These are phyloP conservation scores for Leccinum rimulosum DNA, from an alignment of 768 basidiomycete species.

Conservation along the genomic window DNA sequence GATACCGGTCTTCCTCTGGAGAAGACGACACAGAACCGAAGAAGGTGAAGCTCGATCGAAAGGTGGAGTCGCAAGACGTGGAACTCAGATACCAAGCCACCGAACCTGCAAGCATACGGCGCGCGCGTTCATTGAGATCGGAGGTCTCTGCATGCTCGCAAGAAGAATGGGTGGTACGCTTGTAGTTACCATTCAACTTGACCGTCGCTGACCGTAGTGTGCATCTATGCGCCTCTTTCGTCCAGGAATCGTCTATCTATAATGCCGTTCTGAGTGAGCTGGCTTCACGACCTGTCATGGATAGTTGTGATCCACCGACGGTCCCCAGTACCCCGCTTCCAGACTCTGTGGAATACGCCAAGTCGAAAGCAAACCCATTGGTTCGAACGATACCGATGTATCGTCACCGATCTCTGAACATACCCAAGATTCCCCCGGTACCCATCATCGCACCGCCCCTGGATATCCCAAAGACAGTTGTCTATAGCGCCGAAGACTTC, in stretches of 20 bases:
- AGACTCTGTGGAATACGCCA: conserved; percentile 18
- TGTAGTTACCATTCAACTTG: background rate
- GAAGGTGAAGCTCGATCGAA: conserved; percentile 16
- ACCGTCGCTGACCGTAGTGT: background rate
- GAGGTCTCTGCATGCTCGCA: conserved; percentile 16
- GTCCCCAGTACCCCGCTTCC: conserved; percentile 27
- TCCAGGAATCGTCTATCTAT: conserved; percentile 9
- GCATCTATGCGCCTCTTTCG: conserved; percentile 10
- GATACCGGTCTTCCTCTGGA: conserved; percentile 9
- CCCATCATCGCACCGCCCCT: conserved; percentile 57
- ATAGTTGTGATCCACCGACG: conserved; percentile 19
- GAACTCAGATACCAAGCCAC: conserved; percentile 23
- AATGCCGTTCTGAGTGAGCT: conserved; percentile 5
- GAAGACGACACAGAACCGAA: conserved; percentile 8
- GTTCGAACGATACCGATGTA: conserved; percentile 18
- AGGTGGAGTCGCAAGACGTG: background rate
- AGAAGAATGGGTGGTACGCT: conserved; percentile 9
- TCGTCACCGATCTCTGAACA: conserved; percentile 31
- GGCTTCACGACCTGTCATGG: background rate
- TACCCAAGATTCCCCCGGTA: conserved; percentile 26
- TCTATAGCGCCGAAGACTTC: conserved; percentile 35
- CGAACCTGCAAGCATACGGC: conserved; percentile 40
- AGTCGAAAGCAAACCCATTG: conserved; percentile 25
- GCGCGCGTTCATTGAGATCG: conserved; percentile 39
- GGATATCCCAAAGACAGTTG: conserved; percentile 24